Conservation (phyloP, 2,329 filamentous ascomycete species). For the Sclerotinia glacialis region DNA sequence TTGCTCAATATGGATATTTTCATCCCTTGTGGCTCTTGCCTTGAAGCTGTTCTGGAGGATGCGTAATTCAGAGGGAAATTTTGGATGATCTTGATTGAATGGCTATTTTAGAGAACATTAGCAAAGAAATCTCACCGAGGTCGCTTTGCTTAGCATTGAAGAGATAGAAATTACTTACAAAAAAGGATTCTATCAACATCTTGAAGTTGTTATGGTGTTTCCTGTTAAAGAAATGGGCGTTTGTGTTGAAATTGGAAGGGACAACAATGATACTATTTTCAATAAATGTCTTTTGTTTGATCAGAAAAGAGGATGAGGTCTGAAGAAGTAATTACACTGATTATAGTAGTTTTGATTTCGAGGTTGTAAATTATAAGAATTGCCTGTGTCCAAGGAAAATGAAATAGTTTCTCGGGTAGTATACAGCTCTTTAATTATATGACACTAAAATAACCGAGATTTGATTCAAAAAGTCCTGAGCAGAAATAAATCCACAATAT, state of each 20-base stretch:
- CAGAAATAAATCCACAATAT: neutral
- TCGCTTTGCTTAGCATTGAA: neutral
- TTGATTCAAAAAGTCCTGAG: neutral
- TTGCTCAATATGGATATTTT: neutral
- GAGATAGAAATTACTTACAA: neutral
- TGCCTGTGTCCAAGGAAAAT: neutral
- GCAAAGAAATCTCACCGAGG: neutral
- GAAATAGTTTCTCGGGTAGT: neutral
- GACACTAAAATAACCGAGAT: neutral
- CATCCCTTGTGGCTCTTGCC: neutral
- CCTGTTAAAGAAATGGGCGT: neutral
- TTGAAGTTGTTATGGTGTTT: neutral
- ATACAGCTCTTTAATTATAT: neutral
- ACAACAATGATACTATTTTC: neutral
- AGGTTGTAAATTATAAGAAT: neutral
- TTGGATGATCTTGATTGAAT: neutral
- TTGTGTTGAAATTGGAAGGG: neutral
- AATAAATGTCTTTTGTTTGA: neutral
- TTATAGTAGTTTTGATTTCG: too few relatives aligned
- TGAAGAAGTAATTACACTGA: too few relatives aligned
- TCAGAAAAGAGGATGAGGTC: neutral
- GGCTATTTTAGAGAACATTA: neutral
- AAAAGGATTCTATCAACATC: neutral
- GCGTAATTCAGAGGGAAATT: neutral
- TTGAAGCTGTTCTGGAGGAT: neutral